A percentile compares a stretch with the other conserved stretches of the same genome.
Evolutionary conservation across 73 alveolate species (phyloP).

Genomic region (Paramecium tetraurelia): DNA sequence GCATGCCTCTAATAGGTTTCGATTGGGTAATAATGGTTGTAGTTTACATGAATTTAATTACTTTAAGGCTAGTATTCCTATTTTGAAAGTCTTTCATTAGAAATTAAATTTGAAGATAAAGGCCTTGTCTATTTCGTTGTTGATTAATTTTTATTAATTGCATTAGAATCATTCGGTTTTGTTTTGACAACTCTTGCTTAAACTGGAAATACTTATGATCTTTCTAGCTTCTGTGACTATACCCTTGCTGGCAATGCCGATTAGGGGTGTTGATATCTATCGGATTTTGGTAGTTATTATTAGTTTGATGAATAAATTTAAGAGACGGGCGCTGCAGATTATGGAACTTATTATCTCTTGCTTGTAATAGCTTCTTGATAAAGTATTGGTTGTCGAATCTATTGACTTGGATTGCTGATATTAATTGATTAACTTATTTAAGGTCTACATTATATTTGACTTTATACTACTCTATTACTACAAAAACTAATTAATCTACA

Average conservation of each 20-base stretch:
- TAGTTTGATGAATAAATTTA: background rate
- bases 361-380: background rate
- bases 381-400: background rate
- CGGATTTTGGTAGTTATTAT: background rate
- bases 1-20: conserved; percentile 13
- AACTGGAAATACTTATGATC: background rate
- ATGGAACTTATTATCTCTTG: background rate
- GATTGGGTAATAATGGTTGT: conserved; percentile 40
- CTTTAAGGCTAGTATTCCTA: background rate
- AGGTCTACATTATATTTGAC: background rate
- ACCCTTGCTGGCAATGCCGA: background rate
- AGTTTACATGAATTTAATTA: background rate
- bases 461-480: background rate
- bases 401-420: background rate
- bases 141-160: background rate
- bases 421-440: background rate
- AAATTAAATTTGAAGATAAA: background rate
- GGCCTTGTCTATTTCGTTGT: conserved; percentile 1
- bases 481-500: background rate
- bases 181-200: conserved; percentile 9
- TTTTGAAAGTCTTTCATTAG: background rate
- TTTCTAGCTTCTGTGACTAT: background rate
- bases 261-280: background rate
- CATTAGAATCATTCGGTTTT: background rate
- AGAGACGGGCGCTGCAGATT: background rate